Evolutionary conservation across 352 stramenopile species (phyloP).

Genomic region (Pythium dissimile): DNA sequence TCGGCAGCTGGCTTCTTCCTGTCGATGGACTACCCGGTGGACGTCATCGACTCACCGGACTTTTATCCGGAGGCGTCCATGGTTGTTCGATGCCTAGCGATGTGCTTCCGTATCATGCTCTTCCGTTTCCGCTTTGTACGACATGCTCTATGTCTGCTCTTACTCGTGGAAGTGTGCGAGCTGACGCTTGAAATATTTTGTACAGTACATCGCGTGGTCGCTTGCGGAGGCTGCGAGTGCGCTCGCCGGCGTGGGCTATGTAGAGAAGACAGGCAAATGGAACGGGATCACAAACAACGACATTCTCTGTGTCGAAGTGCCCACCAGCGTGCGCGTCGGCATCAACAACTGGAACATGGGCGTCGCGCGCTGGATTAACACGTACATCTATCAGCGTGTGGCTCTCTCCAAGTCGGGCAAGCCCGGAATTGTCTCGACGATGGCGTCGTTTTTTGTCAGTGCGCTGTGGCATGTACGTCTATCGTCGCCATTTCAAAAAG

Average conservation of each 20-base stretch:
- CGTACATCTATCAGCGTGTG: conserved; percentile 87
- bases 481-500: no score
- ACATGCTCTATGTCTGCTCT: neutral
- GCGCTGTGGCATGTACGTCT: conserved; percentile 77
- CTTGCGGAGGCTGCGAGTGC: conserved; percentile 71
- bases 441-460: conserved; percentile 78
- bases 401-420: conserved; percentile 79
- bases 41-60: conserved; percentile 71
- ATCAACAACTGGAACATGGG: conserved; percentile 91
- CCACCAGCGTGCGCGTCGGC: conserved; percentile 80
- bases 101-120: conserved; percentile 74
- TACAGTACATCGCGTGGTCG: conserved; percentile 89
- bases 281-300: conserved; percentile 87
- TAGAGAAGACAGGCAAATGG: conserved; percentile 75
- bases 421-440: conserved; percentile 64
- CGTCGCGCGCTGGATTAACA: conserved; percentile 84
- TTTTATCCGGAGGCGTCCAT: conserved; percentile 64
- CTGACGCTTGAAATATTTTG: conserved; percentile 19
- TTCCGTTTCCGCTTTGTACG: conserved; percentile 84
- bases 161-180: conserved; percentile 1
- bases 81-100: conserved; percentile 57
- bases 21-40: conserved; percentile 74
- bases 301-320: conserved; percentile 79
- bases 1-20: conserved; percentile 67
- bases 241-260: conserved; percentile 75